phyloP scores from a whole-genome alignment of 805 yeast species.

The Kluyveromyces aestuarii region DNA sequence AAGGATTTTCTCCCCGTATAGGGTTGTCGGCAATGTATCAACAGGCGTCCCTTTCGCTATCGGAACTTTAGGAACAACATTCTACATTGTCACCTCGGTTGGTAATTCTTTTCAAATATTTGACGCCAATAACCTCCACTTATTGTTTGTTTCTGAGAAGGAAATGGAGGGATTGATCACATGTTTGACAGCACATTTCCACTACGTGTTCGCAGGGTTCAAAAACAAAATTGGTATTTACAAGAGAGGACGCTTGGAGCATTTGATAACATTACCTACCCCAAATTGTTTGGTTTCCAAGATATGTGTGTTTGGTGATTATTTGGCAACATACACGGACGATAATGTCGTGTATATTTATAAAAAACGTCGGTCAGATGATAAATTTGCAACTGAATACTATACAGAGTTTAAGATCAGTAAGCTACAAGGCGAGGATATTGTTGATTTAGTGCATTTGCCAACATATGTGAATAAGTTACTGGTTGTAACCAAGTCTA shows the following conservation, averaged over 20 bases:
- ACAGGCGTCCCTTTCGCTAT: slow-evolving; percentile 78
- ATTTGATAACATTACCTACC: slow-evolving; percentile 27
- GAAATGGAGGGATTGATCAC: slow-evolving; percentile 67
- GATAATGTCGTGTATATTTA: slow-evolving; percentile 43
- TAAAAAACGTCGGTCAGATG: slow-evolving; percentile 33
- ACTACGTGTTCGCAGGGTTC: slow-evolving; percentile 71
- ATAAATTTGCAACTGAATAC: slow-evolving; percentile 46
- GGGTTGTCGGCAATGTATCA: slow-evolving; percentile 87
- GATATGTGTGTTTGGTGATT: slow-evolving; percentile 68
- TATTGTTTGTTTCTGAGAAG: slow-evolving; percentile 75
- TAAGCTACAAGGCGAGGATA: slow-evolving; percentile 52
- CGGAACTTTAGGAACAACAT: slow-evolving; percentile 81
- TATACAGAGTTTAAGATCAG: slow-evolving; percentile 56
- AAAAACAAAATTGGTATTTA: slow-evolving; percentile 66
- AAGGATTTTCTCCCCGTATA: slow-evolving; percentile 72
- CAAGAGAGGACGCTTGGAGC: slow-evolving; percentile 64
- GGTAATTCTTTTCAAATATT: slow-evolving; percentile 87
- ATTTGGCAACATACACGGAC: slow-evolving; percentile 47
- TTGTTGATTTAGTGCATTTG: slow-evolving; percentile 56
- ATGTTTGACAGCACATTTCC: slow-evolving; percentile 70
- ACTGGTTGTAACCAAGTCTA: slow-evolving; percentile 65
- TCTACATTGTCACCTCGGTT: slow-evolving; percentile 80
- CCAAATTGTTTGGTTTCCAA: slow-evolving; percentile 35
- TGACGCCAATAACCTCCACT: slow-evolving; percentile 79
- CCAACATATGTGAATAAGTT: slow-evolving; percentile 90